Percentiles rank a stretch among this genome's conserved stretches.
Conservation (phyloP, 495 filamentous ascomycete genomes). For the Emericellopsis terricola region DNA sequence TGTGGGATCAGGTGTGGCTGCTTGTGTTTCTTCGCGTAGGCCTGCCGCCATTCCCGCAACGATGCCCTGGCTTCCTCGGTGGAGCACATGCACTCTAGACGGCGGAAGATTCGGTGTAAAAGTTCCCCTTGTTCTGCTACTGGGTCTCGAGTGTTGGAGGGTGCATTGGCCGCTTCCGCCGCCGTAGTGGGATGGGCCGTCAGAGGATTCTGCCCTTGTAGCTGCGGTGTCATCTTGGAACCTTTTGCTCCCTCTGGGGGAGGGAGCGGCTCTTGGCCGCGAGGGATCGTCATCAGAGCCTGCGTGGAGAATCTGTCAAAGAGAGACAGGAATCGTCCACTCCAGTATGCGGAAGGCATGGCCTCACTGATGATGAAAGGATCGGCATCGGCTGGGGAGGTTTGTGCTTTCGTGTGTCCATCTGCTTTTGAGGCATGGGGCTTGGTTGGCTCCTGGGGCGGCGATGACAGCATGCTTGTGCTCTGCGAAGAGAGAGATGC, state of each 20-base stretch:
- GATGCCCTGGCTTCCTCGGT: constrained; percentile 30
- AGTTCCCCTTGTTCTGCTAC: constrained; percentile 23
- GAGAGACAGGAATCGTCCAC: constrained; percentile 35
- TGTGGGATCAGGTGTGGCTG: no score
- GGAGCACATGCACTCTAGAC: constrained; percentile 26
- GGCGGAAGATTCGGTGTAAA: constrained; percentile 25
- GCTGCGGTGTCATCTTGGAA: background rate
- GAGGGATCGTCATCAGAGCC: constrained; percentile 5
- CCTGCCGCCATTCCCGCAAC: constrained; percentile 25
- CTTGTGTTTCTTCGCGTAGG: no score
- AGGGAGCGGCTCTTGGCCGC: no score
- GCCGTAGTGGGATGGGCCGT: no score
- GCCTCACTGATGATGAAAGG: constrained; percentile 10
- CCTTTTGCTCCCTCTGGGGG: no score
- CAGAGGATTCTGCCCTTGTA: background rate
- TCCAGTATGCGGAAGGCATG: constrained; percentile 28
- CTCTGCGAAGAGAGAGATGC: constrained; percentile 3
- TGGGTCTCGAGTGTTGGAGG: constrained; percentile 4
- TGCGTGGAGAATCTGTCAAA: constrained; percentile 33
- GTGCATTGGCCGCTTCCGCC: no score
- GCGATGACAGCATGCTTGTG: constrained; percentile 1
- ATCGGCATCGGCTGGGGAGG: constrained; percentile 2
- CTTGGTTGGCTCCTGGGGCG: background rate
- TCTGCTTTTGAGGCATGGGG: no score
- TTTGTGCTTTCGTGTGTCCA: background rate